A percentile compares a stretch with the other conserved stretches of the same genome.
These are phyloP conservation scores for Backusella morwellensis DNA, from an alignment of 192 early-diverging fungal genomes.

Conservation along the genomic window DNA sequence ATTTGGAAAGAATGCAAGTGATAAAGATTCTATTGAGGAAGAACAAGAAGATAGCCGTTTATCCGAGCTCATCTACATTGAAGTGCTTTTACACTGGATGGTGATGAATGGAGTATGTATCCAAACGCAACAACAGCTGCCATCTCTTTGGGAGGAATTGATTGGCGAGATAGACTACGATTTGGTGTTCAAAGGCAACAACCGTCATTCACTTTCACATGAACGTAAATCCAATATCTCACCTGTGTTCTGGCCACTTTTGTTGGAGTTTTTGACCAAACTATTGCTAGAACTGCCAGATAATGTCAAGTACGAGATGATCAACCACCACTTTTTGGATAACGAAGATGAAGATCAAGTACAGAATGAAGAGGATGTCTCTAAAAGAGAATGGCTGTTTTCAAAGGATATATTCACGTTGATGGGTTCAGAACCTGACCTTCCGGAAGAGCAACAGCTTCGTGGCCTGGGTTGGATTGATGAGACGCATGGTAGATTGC, in stretches of 20 bases:
- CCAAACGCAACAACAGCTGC: not conserved
- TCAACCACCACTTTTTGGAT: slow-evolving; percentile 23
- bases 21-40: not conserved
- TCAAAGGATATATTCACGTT: not conserved
- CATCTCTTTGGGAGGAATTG: slow-evolving; percentile 20
- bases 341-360: not conserved
- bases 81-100: slow-evolving; percentile 54
- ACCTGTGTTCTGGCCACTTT: slow-evolving; percentile 22
- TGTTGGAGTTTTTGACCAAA: slow-evolving; percentile 19
- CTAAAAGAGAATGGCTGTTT: not conserved
- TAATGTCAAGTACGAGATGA: slow-evolving; percentile 17
- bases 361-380: not conserved
- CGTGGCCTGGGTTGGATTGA: slow-evolving; percentile 51
- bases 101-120: slow-evolving; percentile 29
- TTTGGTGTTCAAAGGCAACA: not conserved
- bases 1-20: not conserved
- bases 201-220: not conserved
- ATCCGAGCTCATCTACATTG: slow-evolving; percentile 46
- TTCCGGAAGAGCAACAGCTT: slow-evolving; percentile 50
- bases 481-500: slow-evolving; percentile 12
- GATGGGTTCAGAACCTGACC: slow-evolving; percentile 23
- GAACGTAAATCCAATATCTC: slow-evolving; percentile 5
- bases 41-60: slow-evolving; percentile 9
- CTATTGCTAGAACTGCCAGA: slow-evolving; percentile 16
- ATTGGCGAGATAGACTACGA: slow-evolving; percentile 11